These are phyloP conservation scores for Trichosporon sp. DNA, from an alignment of 1,284 basidiomycete genomes.

Conservation along the genomic window DNA sequence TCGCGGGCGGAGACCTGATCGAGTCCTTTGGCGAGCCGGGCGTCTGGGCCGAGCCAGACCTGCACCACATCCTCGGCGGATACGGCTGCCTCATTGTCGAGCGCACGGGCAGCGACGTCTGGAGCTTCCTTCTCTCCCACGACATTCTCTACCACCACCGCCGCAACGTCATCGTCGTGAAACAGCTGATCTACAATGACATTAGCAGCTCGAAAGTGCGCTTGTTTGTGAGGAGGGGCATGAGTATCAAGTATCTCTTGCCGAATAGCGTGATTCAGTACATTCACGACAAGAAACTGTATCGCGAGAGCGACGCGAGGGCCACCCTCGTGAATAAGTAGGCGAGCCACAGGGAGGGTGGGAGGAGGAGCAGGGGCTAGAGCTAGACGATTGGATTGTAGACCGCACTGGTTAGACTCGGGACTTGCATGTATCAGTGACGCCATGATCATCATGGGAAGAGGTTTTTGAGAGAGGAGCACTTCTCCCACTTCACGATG, in stretches of 20 bases:
- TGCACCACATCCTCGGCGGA: constrained; percentile 91
- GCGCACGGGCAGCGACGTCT: constrained; percentile 88
- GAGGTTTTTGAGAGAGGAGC: neutral
- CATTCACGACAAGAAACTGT: constrained; percentile 66
- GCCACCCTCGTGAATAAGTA: constrained; percentile 10
- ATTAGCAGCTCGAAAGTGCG: constrained; percentile 92
- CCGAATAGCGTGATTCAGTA: constrained; percentile 92
- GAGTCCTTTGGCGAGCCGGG: constrained; percentile 92
- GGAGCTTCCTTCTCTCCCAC: constrained; percentile 63
- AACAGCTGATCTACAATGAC: constrained; percentile 97
- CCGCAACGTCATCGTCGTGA: constrained; percentile 89
- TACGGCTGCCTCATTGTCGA: constrained; percentile 96
- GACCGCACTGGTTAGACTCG: constrained; percentile 9
- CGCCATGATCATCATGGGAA: neutral
- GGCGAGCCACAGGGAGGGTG: neutral
- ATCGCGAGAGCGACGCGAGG: constrained; percentile 35
- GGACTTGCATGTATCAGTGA: constrained; percentile 11
- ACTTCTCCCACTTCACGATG: neutral
- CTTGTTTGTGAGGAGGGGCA: constrained; percentile 85
- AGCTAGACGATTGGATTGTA: neutral
- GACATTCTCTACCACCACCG: constrained; percentile 62
- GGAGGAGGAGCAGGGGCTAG: neutral
- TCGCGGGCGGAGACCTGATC: constrained; percentile 96
- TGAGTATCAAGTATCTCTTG: constrained; percentile 90
- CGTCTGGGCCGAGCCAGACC: constrained; percentile 93